Percentiles rank a stretch among this genome's conserved stretches.
Conservation (phyloP, 768 basidiomycete species). For the Russula ochroleuca region DNA sequence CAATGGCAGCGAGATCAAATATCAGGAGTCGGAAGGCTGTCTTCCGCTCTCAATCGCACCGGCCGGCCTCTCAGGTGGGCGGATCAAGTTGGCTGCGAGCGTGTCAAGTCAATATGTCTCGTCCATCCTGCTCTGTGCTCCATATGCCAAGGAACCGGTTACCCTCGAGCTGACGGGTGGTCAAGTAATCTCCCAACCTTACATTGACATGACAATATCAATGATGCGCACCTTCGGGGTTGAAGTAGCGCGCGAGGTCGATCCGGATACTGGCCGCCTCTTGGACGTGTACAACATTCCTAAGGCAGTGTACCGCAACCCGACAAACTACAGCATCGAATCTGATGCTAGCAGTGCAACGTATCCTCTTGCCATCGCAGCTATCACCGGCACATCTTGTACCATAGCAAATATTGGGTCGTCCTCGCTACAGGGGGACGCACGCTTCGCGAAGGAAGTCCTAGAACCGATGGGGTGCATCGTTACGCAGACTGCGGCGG, state of each 20-base stretch:
- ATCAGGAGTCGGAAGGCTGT: constrained; percentile 75
- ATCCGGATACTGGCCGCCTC: constrained; percentile 52
- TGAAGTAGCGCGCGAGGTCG: constrained; percentile 60
- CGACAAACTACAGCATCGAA: constrained; percentile 82
- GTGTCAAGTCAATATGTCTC: constrained; percentile 99
- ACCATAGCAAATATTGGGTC: constrained; percentile 91
- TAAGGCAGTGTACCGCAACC: constrained; percentile 70
- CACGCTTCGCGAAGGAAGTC: constrained; percentile 89
- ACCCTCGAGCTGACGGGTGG: constrained; percentile 89
- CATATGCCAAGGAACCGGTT: constrained; percentile 81
- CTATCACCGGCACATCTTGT: constrained; percentile 94
- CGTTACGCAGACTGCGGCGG: constrained; percentile 80
- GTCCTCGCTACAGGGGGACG: constrained; percentile 92
- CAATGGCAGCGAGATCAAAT: constrained; percentile 77
- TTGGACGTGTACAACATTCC: constrained; percentile 89
- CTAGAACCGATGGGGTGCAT: constrained; percentile 92
- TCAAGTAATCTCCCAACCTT: constrained; percentile 95
- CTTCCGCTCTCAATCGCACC: constrained; percentile 85
- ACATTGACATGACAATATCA: constrained; percentile 99
- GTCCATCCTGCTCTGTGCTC: constrained; percentile 93
- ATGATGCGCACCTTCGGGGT: constrained; percentile 97
- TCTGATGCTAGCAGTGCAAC: constrained; percentile 94
- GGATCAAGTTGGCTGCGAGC: constrained; percentile 83
- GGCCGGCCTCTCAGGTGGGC: constrained; percentile 75
- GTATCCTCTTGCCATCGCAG: constrained; percentile 94